A percentile compares a stretch with the other conserved stretches of the same genome.
Conservation (phyloP, 2,329 filamentous ascomycete genomes). For the Pyricularia grisea region DNA sequence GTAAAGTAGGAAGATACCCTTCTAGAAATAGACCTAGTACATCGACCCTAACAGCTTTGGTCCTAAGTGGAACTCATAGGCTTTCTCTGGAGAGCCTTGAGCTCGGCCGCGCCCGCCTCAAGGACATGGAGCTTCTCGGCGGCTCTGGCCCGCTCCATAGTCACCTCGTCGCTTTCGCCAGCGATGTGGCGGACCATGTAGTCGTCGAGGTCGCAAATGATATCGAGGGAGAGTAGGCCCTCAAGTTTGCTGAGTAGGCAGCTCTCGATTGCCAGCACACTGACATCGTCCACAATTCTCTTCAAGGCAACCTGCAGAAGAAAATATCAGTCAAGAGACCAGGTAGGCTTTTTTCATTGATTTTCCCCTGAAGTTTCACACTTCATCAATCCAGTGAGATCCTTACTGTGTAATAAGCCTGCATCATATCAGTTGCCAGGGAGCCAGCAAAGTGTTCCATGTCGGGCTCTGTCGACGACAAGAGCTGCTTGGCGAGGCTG, state of each 20-base stretch:
- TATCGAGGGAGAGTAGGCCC: background rate
- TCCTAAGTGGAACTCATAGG: background rate
- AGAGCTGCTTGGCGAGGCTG: background rate
- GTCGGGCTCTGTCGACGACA: constrained; percentile 16
- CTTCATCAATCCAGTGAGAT: background rate
- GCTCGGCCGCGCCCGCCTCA: background rate
- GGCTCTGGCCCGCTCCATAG: background rate
- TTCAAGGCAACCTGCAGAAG: constrained; percentile 15
- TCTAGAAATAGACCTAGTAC: background rate
- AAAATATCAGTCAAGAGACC: too few relatives aligned
- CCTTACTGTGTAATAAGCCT: constrained; percentile 34
- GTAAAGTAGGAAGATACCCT: too few relatives aligned
- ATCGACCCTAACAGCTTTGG: background rate
- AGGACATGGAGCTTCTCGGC: background rate
- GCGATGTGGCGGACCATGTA: background rate
- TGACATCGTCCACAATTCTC: constrained; percentile 17
- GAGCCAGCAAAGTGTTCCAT: constrained; percentile 26
- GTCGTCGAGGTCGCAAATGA: background rate
- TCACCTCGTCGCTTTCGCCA: background rate
- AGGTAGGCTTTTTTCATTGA: too few relatives aligned
- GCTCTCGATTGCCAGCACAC: constrained; percentile 14
- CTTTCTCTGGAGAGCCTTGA: background rate
- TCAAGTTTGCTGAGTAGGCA: constrained; percentile 14
- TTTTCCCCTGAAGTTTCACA: too few relatives aligned
- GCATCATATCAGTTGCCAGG: constrained; percentile 27